A percentile compares a stretch with the other conserved stretches of the same genome.
These are phyloP conservation scores for Vicia faba DNA, from an alignment of 306 rosid species.

Conservation along the genomic window DNA sequence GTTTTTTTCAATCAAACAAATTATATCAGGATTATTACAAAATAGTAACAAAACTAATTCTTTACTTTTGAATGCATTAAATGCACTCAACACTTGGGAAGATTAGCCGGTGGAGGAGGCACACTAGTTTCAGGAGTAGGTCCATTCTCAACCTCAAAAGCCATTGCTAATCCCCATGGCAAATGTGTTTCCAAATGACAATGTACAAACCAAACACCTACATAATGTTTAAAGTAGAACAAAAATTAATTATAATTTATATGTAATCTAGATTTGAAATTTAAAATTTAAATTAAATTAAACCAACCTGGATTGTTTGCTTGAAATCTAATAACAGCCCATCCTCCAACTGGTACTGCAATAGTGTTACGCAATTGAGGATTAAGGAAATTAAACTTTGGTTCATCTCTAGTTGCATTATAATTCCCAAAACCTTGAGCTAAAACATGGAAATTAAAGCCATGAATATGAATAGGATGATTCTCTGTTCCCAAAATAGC, in stretches of 20 bases:
- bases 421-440: constrained; percentile 46
- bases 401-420: constrained; percentile 23
- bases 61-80: no score
- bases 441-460: constrained; percentile 22
- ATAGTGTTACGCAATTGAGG: constrained; percentile 54
- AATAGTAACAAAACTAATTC: no score
- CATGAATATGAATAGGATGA: constrained; percentile 36
- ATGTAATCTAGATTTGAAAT: no score
- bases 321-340: constrained; percentile 57
- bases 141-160: constrained; percentile 32
- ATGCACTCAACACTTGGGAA: constrained; percentile 21
- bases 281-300: not conserved
- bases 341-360: constrained; percentile 55
- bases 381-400: constrained; percentile 46
- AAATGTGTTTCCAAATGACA: constrained; percentile 60
- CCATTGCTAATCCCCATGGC: constrained; percentile 57
- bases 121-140: constrained; percentile 37
- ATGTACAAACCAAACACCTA: constrained; percentile 48
- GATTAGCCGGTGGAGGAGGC: constrained; percentile 62
- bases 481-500: constrained; percentile 37
- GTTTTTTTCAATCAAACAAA: no score
- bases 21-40: no score
- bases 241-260: no score
- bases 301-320: constrained; percentile 36
- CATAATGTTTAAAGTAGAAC: not conserved